Percentiles rank a stretch among this genome's conserved stretches.
phyloP scores from a whole-genome alignment of 805 yeast genomes.

The Saccharomycopsis selenospora region DNA sequence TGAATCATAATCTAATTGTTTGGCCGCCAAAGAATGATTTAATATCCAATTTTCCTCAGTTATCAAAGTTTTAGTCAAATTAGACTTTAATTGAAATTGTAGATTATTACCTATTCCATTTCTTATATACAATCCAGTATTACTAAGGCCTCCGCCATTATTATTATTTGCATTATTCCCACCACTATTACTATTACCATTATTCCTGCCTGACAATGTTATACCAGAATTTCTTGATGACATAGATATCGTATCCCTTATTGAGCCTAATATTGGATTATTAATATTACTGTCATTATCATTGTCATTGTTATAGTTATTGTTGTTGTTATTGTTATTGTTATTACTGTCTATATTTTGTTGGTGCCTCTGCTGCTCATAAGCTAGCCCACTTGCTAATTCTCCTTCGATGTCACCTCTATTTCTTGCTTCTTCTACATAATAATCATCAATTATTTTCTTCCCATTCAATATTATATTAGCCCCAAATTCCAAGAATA shows the following conservation, averaged over 20 bases:
- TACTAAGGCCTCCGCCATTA: constrained; percentile 3
- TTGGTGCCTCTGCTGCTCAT: constrained; percentile 8
- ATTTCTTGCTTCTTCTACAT: constrained; percentile 19
- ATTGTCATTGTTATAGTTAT: constrained; percentile 4
- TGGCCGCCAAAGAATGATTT: constrained; percentile 74
- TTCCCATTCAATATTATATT: constrained; percentile 72
- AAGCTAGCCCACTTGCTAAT: constrained; percentile 12
- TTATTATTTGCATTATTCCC: constrained; percentile 21
- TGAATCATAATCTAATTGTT: constrained; percentile 60
- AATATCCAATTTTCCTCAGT: constrained; percentile 75
- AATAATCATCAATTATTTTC: constrained; percentile 80
- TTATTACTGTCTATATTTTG: constrained; percentile 13
- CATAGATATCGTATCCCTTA: background rate
- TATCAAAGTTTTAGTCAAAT: constrained; percentile 16
- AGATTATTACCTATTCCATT: background rate
- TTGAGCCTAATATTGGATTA: background rate
- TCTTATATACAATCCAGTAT: constrained; percentile 4
- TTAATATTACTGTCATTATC: background rate
- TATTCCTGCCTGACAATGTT: too few species aligned
- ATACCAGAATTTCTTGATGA: background rate
- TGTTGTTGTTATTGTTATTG: constrained; percentile 13
- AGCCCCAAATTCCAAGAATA: constrained; percentile 89
- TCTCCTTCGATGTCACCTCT: constrained; percentile 15
- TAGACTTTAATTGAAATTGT: constrained; percentile 17
- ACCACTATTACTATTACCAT: constrained; percentile 17